Evolutionary conservation across 1,139 yeast genomes (phyloP), one percentile per base, ranked within the genome.

Genomic region (Taiozyma sp.): DNA sequence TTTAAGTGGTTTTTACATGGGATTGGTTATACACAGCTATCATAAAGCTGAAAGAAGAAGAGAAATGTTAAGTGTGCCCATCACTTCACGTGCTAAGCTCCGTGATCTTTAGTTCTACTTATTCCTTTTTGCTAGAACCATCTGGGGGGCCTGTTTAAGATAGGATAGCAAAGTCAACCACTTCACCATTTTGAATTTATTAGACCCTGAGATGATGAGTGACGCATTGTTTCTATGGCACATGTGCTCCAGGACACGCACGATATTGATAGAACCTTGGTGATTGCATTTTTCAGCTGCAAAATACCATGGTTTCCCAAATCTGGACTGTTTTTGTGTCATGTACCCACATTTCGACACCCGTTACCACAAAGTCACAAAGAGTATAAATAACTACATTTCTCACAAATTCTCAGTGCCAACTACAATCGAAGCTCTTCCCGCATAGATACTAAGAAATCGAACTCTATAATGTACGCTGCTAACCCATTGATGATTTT

Each of bases 241-340:
- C 8, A 24, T 24, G 27, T 4, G 27, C 27, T 24, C 8, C 27
- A 24, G 27, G 27, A 8, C 27, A 24, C 27, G 8, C 6, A 24
- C 8, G 27, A 24, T 5, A 24, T 24, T 24, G 27, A 24, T 24
- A 24, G 27, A 30, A 30, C 34, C n/a, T 16, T 30, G 34, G 4
- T 30, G n/a, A 30, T 24, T 1, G 27, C 2, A 24, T 24, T 24
- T 24, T 8, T 36, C 22, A 36, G 39, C 23, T 19, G 39, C 39
- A 36, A 19, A 16, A 9, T 43, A 41, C 12, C 36, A 49, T 16
- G 41, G 46, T 41, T 32, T 7, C 14, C 36, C 3, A 32, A n/a
- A 7, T 32, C 2, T 49, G 47, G n/a, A 47, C 48, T 4, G 49
- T 47, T 14, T 46, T 47, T 32, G 49, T 49, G 10, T 43, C 47